Conservation (phyloP, 257 asterid species). For the Oldenlandia corymbosa region DNA sequence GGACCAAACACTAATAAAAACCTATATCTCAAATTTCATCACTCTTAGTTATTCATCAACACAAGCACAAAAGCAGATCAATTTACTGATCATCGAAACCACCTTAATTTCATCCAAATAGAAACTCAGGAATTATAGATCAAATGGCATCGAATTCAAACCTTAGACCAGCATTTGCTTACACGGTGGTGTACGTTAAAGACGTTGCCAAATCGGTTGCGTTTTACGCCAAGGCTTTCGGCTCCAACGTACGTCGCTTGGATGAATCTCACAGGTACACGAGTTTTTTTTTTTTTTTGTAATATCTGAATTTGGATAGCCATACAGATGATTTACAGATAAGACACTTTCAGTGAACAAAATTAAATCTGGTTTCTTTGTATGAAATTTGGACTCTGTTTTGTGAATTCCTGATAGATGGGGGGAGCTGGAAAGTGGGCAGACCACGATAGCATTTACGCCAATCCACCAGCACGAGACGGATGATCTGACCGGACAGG, state of each 20-base stretch:
- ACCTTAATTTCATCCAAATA: not conserved
- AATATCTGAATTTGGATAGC: too few species aligned
- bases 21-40: too few species aligned
- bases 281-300: too few species aligned
- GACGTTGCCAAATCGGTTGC: constrained; percentile 69
- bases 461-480: constrained; percentile 79
- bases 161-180: constrained; percentile 48
- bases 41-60: too few species aligned
- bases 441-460: constrained; percentile 82
- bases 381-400: not conserved
- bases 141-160: constrained; percentile 49
- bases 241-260: constrained; percentile 59
- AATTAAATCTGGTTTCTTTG: too few species aligned
- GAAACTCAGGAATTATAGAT: not conserved
- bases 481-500: constrained; percentile 61
- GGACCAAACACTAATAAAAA: too few species aligned
- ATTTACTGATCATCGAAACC: too few species aligned
- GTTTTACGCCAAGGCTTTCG: constrained; percentile 71
- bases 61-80: too few species aligned
- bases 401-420: constrained; percentile 35
- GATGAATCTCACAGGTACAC: constrained; percentile 59
- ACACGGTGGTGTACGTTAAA: constrained; percentile 65
- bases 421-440: constrained; percentile 86
- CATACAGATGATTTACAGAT: too few species aligned
- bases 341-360: too few species aligned